These are phyloP conservation scores for Agaricus subrufescens DNA, from an alignment of 768 basidiomycete species.

Conservation along the genomic window DNA sequence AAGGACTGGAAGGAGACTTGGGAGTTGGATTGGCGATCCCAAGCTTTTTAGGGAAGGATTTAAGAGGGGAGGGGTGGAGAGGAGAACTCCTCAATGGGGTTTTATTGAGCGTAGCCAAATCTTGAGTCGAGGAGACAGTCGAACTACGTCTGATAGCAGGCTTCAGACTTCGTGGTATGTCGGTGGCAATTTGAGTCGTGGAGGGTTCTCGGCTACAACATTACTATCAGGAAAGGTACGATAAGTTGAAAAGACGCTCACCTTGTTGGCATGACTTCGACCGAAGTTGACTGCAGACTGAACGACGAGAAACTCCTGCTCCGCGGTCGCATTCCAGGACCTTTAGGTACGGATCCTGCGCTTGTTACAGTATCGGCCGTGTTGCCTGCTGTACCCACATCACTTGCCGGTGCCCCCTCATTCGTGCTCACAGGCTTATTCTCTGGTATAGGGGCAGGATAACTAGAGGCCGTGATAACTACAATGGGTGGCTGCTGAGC, in stretches of 20 bases:
- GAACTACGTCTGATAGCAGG: background rate
- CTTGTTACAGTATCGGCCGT: slow-evolving; percentile 37
- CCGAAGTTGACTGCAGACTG: slow-evolving; percentile 28
- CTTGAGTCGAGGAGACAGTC: background rate
- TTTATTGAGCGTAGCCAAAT: slow-evolving; percentile 8
- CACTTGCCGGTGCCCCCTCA: background rate
- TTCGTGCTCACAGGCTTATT: background rate
- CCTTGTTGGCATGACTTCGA: slow-evolving; percentile 29
- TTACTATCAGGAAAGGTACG: background rate
- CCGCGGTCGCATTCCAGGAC: slow-evolving; percentile 50
- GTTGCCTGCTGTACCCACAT: background rate
- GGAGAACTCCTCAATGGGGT: slow-evolving; percentile 19
- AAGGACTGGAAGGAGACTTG: slow-evolving; percentile 33
- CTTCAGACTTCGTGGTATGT: background rate
- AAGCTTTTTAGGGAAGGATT: slow-evolving; percentile 5
- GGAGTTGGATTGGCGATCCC: slow-evolving; percentile 9
- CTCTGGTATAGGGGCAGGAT: background rate
- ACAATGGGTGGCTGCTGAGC: background rate
- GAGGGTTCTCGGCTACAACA: slow-evolving; percentile 19
- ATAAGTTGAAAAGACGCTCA: slow-evolving; percentile 13
- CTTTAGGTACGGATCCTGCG: slow-evolving; percentile 61
- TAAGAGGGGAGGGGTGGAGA: slow-evolving; percentile 34
- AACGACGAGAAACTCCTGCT: slow-evolving; percentile 79
- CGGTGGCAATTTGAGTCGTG: slow-evolving; percentile 7
- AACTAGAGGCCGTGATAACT: background rate